Conservation (phyloP, 2,329 filamentous ascomycete species). For the Venturia effusa region DNA sequence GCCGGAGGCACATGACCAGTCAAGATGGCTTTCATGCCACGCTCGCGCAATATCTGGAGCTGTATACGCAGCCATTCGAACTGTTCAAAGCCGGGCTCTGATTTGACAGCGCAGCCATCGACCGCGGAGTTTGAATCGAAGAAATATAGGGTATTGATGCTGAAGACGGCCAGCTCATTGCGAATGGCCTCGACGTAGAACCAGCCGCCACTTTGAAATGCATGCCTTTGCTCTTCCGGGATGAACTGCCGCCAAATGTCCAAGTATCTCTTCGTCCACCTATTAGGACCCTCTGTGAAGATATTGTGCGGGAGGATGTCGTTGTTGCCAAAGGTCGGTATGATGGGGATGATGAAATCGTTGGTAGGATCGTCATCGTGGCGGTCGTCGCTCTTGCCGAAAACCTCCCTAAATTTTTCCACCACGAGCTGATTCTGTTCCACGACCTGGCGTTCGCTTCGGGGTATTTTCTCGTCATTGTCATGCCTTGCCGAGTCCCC, state of each 20-base stretch:
- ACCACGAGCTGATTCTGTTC: slow-evolving; percentile 66
- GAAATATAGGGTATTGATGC: slow-evolving; percentile 92
- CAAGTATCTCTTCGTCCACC: slow-evolving; percentile 67
- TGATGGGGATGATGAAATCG: slow-evolving; percentile 62
- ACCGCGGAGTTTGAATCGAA: slow-evolving; percentile 89
- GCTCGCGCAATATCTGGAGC: slow-evolving; percentile 67
- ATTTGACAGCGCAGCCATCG: slow-evolving; percentile 69
- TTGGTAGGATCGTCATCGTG: slow-evolving; percentile 38
- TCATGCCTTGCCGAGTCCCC: slow-evolving; percentile 86
- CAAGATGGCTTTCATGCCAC: slow-evolving; percentile 87
- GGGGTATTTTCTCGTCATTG: slow-evolving; percentile 70
- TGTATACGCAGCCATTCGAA: slow-evolving; percentile 94
- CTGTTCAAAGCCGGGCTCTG: slow-evolving; percentile 84
- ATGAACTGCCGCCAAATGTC: slow-evolving; percentile 80
- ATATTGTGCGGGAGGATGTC: slow-evolving; percentile 97
- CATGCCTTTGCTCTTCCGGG: slow-evolving; percentile 81
- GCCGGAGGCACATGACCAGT: slow-evolving; percentile 92
- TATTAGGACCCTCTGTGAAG: slow-evolving; percentile 72
- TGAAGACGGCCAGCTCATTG: slow-evolving; percentile 74
- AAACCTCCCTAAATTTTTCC: slow-evolving; percentile 64
- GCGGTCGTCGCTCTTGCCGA: slow-evolving; percentile 45
- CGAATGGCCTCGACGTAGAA: slow-evolving; percentile 90
- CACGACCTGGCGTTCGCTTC: slow-evolving; percentile 65
- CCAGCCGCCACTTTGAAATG: slow-evolving; percentile 88
- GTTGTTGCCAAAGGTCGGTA: slow-evolving; percentile 93